Evolutionary conservation across 225 moss, liverwort and hornwort genomes (phyloP), one percentile per base, ranked within the genome.

Genomic region (Marchantia paleacea): DNA sequence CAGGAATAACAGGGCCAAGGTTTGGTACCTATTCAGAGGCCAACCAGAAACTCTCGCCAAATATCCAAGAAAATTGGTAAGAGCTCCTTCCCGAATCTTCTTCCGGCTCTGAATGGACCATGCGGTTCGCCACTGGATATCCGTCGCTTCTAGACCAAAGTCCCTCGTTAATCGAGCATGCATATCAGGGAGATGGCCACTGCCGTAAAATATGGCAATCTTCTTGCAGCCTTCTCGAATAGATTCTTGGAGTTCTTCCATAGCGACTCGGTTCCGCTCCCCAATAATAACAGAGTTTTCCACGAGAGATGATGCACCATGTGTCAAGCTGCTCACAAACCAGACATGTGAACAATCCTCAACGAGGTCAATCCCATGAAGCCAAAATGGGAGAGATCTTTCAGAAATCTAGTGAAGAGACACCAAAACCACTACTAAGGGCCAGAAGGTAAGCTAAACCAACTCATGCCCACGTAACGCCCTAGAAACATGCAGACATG

Each of bases 231-330:
- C 92, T 67, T 95, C 93, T 48, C 82, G 87, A 50, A 99, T 85
- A 47, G 97, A 93, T 62, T 93, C 90, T 53, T 87, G 83, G 22
- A 99, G 88, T 79, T 99, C 97, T 54, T 86, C 87, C 92, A 99
- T 90, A n/a, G 97, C 97, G 28, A 92, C 93, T 49, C 90, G 88
- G 81, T 99, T 99, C 52, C 97, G 91, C 79, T 99, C 97, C 8
- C 97, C 97, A 52, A 99, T 99, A 50, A 99, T 99, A 66, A 99
- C 97, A 10, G 97, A 99, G 24, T 92, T 95, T 80, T 99, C 97
- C 31, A 99, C 95, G 80, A 99, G 71, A 0, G 95, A 80, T 28
- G 93, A 92, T n/a, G 95, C 91, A 67, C 93, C 92, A 22, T 90
- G 89, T 87, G 97, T 91, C 79, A 99, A 86, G 86, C 97, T 97